Percentiles rank a stretch among this genome's conserved stretches.
Conservation (phyloP, 768 basidiomycete genomes). For the Tubosaeta brunneosetosa region DNA sequence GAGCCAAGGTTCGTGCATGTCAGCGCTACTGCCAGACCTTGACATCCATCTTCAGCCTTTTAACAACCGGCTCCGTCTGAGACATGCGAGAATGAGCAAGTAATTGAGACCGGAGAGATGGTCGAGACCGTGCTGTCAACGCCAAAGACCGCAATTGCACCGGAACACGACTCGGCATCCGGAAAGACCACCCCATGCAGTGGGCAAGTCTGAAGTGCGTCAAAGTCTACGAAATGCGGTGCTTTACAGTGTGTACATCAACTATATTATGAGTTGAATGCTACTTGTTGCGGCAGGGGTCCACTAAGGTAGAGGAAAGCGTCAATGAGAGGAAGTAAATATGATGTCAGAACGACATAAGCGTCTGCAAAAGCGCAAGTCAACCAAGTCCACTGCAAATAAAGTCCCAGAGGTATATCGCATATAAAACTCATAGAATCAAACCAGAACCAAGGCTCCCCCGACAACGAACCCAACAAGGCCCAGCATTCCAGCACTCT, state of each 20-base stretch:
- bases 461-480: constrained; percentile 46
- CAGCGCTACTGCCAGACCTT: constrained; percentile 26
- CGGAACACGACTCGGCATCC: neutral
- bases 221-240: constrained; percentile 16
- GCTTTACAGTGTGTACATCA: constrained; percentile 21
- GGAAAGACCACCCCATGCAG: neutral
- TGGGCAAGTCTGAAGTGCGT: neutral
- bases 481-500: constrained; percentile 42
- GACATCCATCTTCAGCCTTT: constrained; percentile 43
- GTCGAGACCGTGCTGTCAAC: neutral
- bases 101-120: neutral
- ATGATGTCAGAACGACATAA: constrained; percentile 18
- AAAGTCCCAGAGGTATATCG: constrained; percentile 14
- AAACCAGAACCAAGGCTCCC: constrained; percentile 44
- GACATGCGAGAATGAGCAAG: constrained; percentile 13
- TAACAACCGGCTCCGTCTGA: constrained; percentile 27
- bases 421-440: constrained; percentile 15
- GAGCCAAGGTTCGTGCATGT: neutral
- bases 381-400: constrained; percentile 11
- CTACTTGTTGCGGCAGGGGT: constrained; percentile 13
- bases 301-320: constrained; percentile 22
- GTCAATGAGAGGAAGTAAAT: constrained; percentile 25
- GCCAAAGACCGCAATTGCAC: neutral
- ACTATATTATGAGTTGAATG: constrained; percentile 18
- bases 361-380: constrained; percentile 15